These are phyloP conservation scores for Paspalum notatum DNA, from an alignment of 176 grass and related monocot species.

Conservation along the genomic window DNA sequence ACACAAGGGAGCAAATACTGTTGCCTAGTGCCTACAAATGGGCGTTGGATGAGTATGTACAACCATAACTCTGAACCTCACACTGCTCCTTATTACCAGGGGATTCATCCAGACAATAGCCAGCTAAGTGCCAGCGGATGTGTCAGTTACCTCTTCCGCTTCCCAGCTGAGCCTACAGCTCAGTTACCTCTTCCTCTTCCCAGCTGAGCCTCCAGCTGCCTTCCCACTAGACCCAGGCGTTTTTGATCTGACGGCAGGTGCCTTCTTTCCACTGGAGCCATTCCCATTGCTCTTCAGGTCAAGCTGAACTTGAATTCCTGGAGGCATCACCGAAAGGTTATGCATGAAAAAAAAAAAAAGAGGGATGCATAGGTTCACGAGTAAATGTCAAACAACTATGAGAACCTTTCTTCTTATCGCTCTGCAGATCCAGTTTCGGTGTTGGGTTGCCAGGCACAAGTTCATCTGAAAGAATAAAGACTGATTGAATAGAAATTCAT, in stretches of 20 bases:
- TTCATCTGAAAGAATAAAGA: slow-evolving; percentile 59
- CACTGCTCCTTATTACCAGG: slow-evolving; percentile 32
- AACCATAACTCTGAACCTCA: slow-evolving; percentile 42
- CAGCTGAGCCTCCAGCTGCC: slow-evolving; percentile 44
- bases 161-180: slow-evolving; percentile 50
- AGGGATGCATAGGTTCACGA: background rate
- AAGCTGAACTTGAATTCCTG: slow-evolving; percentile 93
- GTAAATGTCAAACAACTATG: slow-evolving; percentile 26
- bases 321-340: background rate
- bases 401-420: slow-evolving; percentile 83
- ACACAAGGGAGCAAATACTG: background rate
- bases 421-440: slow-evolving; percentile 78
- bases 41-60: slow-evolving; percentile 41
- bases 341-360: background rate
- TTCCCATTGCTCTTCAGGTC: slow-evolving; percentile 73
- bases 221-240: slow-evolving; percentile 55
- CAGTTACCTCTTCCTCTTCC: slow-evolving; percentile 80
- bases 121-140: background rate
- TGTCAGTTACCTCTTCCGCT: slow-evolving; percentile 71
- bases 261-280: slow-evolving; percentile 58
- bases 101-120: slow-evolving; percentile 3
- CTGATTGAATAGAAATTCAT: background rate
- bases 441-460: slow-evolving; percentile 39
- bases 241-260: slow-evolving; percentile 55
- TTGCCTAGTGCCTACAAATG: slow-evolving; percentile 20